A percentile compares a stretch with the other conserved stretches of the same genome.
These are phyloP conservation scores for Hymenochaete sp. DNA, from an alignment of 1,284 basidiomycete genomes.

Conservation along the genomic window DNA sequence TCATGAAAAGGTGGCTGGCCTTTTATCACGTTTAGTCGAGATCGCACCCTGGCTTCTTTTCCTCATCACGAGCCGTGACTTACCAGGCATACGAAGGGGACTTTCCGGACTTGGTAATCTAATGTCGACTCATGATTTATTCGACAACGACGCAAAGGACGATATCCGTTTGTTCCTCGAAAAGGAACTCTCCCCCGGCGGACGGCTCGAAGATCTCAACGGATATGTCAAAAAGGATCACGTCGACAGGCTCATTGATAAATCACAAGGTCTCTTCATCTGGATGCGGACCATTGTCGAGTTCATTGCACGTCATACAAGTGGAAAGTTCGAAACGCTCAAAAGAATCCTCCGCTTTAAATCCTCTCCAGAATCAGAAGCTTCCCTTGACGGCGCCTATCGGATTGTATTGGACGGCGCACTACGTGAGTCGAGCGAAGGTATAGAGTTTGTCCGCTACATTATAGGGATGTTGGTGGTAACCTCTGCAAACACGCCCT, in stretches of 20 bases:
- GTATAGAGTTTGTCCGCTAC: not conserved
- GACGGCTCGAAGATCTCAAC: not conserved
- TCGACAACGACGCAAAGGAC: no score
- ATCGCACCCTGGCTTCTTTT: no score
- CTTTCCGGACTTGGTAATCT: not conserved
- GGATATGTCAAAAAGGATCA: no score
- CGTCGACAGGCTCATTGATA: no score
- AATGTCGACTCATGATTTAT: not conserved
- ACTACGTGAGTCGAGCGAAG: not conserved
- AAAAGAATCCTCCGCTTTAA: not conserved
- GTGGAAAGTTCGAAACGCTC: not conserved
- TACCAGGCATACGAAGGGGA: not conserved
- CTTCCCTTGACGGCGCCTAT: not conserved
- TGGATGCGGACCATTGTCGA: no score
- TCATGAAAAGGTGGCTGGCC: not conserved
- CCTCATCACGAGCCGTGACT: no score
- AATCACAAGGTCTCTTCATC: no score
- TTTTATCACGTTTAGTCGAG: not conserved
- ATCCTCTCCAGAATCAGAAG: not conserved
- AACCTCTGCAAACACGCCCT: no score
- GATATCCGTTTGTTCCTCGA: no score
- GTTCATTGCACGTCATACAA: constrained; percentile 6
- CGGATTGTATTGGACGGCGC: not conserved
- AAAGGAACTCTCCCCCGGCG: no score
- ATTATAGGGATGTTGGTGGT: not conserved